phyloP scores from a whole-genome alignment of 75 land plant genomes.

The Sequoia sempervirens region DNA sequence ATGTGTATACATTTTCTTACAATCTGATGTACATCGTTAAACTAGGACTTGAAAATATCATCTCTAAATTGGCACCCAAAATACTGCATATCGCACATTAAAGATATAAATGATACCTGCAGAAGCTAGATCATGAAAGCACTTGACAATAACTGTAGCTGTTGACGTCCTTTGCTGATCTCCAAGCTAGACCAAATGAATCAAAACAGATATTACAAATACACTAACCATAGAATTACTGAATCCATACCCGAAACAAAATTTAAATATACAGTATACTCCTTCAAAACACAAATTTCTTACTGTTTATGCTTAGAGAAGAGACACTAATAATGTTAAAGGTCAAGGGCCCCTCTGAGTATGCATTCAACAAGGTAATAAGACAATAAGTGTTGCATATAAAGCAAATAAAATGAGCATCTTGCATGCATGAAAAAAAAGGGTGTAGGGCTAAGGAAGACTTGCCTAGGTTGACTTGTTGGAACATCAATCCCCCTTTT shows the following conservation, averaged over 20 bases:
- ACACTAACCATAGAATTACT: background rate
- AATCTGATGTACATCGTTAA: background rate
- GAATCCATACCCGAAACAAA: background rate
- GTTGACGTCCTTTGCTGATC: conserved; percentile 43
- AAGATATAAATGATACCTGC: conserved; percentile 16
- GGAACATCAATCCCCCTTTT: background rate
- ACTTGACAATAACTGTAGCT: conserved; percentile 69
- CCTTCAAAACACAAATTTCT: background rate
- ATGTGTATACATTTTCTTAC: background rate
- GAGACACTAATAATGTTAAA: background rate
- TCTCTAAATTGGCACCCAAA: background rate
- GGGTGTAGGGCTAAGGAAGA: background rate
- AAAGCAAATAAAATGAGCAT: background rate
- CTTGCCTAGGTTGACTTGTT: background rate
- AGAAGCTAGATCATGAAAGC: conserved; percentile 69
- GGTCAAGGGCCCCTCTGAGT: background rate
- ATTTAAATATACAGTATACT: background rate
- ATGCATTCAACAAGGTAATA: background rate
- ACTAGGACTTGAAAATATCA: background rate
- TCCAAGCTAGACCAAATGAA: conserved; percentile 15
- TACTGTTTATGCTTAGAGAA: background rate
- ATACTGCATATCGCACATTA: background rate
- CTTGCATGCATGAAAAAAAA: background rate
- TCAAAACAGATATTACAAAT: background rate
- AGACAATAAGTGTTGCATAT: background rate